phyloP scores from a whole-genome alignment of 164 flowering plant genomes.

The Liquidambar formosana region DNA sequence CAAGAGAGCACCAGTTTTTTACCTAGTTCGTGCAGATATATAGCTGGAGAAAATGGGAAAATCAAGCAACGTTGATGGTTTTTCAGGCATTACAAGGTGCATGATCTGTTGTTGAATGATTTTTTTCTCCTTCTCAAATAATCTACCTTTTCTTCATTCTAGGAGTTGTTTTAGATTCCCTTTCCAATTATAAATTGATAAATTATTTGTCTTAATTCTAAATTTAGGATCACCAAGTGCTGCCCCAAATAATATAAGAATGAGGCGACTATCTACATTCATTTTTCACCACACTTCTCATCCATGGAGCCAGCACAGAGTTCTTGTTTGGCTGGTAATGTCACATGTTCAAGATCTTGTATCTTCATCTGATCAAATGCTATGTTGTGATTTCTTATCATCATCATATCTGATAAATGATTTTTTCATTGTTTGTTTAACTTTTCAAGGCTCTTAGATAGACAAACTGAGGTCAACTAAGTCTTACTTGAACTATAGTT shows the following conservation, averaged over 20 bases:
- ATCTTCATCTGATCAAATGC: background rate
- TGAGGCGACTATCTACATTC: slow-evolving; percentile 62
- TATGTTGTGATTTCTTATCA: too few relatives aligned
- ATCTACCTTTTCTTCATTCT: background rate
- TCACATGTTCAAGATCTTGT: background rate
- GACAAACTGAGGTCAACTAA: too few relatives aligned
- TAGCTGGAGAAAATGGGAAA: slow-evolving; percentile 92
- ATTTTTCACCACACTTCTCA: slow-evolving; percentile 67
- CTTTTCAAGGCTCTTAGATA: too few relatives aligned
- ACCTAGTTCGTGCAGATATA: slow-evolving; percentile 53
- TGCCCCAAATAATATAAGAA: slow-evolving; percentile 18
- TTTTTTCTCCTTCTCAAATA: background rate
- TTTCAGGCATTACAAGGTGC: slow-evolving; percentile 39
- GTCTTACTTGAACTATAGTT: too few relatives aligned
- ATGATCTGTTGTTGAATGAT: slow-evolving; percentile 6
- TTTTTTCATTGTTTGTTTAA: too few relatives aligned
- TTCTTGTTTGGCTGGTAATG: slow-evolving; percentile 87
- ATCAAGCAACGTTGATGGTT: slow-evolving; percentile 56
- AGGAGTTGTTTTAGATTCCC: background rate
- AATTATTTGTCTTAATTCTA: background rate
- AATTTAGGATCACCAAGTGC: slow-evolving; percentile 31
- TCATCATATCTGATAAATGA: too few relatives aligned
- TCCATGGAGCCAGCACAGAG: slow-evolving; percentile 79
- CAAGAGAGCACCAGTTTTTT: background rate
- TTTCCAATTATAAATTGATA: background rate